Percentiles rank a stretch among this genome's conserved stretches.
Conservation (phyloP, 2,329 filamentous ascomycete species). For the Neonectria sp. region DNA sequence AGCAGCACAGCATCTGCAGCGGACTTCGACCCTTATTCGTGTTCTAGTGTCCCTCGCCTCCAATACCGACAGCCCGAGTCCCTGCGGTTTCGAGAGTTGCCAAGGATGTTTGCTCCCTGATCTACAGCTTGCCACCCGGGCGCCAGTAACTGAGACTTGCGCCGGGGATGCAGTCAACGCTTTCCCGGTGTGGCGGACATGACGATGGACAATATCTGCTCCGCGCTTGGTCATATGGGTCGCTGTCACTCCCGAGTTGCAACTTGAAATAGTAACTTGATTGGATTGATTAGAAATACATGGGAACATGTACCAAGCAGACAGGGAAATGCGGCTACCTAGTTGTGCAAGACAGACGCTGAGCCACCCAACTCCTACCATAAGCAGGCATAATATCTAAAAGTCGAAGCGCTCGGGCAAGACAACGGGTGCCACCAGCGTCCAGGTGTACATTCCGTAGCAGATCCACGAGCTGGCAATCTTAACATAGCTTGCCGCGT, state of each 20-base stretch:
- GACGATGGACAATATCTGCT: not conserved
- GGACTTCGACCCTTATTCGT: conserved; percentile 8
- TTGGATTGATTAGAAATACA: not conserved
- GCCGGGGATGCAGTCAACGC: not conserved
- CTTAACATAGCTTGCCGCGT: conserved; percentile 99
- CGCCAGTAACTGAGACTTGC: conserved; percentile 1
- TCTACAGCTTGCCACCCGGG: not conserved
- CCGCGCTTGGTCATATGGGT: not conserved
- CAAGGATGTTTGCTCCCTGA: not conserved
- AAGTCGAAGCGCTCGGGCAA: conserved; percentile 89
- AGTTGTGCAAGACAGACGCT: conserved; percentile 34
- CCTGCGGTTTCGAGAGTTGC: not conserved
- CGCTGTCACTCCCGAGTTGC: not conserved
- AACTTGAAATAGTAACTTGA: not conserved
- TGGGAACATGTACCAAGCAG: conserved; percentile 12
- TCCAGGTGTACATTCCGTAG: conserved; percentile 95
- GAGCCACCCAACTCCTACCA: conserved; percentile 34
- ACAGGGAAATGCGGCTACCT: conserved; percentile 24
- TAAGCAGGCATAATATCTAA: conserved; percentile 36
- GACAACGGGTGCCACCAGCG: conserved; percentile 86
- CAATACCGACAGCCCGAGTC: not conserved
- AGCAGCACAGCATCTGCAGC: not conserved
- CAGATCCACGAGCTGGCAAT: conserved; percentile 98
- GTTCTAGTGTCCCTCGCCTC: not conserved
- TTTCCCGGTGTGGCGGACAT: not conserved